Conservation (phyloP, 2,329 filamentous ascomycete genomes). For the Hymenoscyphus scutula region DNA sequence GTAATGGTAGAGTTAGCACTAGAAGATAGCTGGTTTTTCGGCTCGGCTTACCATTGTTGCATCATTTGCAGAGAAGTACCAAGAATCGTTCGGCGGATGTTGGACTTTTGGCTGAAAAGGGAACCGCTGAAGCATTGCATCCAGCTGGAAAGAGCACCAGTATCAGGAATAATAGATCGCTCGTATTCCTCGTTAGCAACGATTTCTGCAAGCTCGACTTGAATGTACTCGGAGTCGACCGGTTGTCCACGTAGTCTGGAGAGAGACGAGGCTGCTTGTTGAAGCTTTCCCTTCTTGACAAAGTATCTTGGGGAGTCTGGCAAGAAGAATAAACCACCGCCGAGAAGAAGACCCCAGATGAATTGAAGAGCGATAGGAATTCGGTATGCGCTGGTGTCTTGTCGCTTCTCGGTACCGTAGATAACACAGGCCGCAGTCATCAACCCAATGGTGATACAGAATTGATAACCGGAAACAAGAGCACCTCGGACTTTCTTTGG, state of each 20-base stretch:
- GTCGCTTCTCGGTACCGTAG: slow-evolving; percentile 63
- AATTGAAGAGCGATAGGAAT: slow-evolving; percentile 80
- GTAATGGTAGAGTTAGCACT: slow-evolving; percentile 73
- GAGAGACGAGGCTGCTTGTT: slow-evolving; percentile 60
- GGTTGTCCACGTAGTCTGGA: slow-evolving; percentile 71
- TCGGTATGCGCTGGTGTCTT: slow-evolving; percentile 67
- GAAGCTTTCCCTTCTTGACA: slow-evolving; percentile 71
- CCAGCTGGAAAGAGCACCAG: slow-evolving; percentile 48
- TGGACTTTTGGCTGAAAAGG: slow-evolving; percentile 62
- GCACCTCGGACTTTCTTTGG: slow-evolving; percentile 73
- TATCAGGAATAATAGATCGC: slow-evolving; percentile 8
- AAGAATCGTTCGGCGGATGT: slow-evolving; percentile 67
- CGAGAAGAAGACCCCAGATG: slow-evolving; percentile 74
- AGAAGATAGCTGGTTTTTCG: slow-evolving; percentile 69
- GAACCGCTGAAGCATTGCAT: slow-evolving; percentile 60
- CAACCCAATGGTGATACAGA: slow-evolving; percentile 77
- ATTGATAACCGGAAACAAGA: slow-evolving; percentile 62
- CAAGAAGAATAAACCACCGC: slow-evolving; percentile 66
- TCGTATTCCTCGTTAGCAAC: slow-evolving; percentile 71
- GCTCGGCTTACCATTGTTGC: slow-evolving; percentile 54
- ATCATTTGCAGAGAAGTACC: slow-evolving; percentile 78
- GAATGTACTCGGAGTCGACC: slow-evolving; percentile 68
- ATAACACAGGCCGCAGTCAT: slow-evolving; percentile 72
- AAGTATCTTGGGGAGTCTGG: slow-evolving; percentile 83
- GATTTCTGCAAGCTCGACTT: slow-evolving; percentile 76